A percentile compares a stretch with the other conserved stretches of the same genome.
These are phyloP conservation scores for Aspergillus sp. DNA, from an alignment of 2,329 filamentous ascomycete species.

Conservation along the genomic window DNA sequence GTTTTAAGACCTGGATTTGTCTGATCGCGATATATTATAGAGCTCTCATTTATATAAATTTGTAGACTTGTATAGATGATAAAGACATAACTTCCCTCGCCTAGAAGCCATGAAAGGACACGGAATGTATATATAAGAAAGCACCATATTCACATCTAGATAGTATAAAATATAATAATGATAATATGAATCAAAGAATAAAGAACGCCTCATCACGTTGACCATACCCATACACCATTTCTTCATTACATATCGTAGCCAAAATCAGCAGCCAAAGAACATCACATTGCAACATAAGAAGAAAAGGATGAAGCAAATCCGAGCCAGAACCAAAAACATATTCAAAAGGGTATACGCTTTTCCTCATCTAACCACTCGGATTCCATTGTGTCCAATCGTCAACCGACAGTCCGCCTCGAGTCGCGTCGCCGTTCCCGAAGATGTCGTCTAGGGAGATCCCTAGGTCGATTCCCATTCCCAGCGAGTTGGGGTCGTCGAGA, in stretches of 20 bases:
- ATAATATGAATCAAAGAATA: not conserved
- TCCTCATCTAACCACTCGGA: slow-evolving; percentile 23
- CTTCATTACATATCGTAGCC: slow-evolving; percentile 4
- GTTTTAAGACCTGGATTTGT: not conserved
- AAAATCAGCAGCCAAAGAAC: not conserved
- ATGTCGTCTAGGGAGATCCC: slow-evolving; percentile 41
- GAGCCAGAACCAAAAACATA: slow-evolving; percentile 5
- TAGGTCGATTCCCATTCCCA: slow-evolving; percentile 35
- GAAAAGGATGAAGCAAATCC: not conserved
- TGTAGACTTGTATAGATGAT: not conserved
- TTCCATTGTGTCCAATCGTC: slow-evolving; percentile 44
- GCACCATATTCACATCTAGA: not conserved
- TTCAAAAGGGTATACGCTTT: not conserved
- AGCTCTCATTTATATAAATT: not conserved
- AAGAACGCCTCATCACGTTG: slow-evolving; percentile 5
- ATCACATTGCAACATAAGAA: not conserved
- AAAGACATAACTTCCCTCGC: not conserved
- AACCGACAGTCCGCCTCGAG: slow-evolving; percentile 25
- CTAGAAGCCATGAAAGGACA: not conserved
- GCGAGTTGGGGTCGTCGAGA: slow-evolving; percentile 24
- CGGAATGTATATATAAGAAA: not conserved
- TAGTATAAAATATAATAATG: not conserved
- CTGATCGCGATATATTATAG: slow-evolving; percentile 1
- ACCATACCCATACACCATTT: slow-evolving; percentile 1
- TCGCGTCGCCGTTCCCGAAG: slow-evolving; percentile 36